Base-by-base conservation (phyloP, 2,329 filamentous ascomycete genomes). In the Aureobasidium sp. region DNA sequence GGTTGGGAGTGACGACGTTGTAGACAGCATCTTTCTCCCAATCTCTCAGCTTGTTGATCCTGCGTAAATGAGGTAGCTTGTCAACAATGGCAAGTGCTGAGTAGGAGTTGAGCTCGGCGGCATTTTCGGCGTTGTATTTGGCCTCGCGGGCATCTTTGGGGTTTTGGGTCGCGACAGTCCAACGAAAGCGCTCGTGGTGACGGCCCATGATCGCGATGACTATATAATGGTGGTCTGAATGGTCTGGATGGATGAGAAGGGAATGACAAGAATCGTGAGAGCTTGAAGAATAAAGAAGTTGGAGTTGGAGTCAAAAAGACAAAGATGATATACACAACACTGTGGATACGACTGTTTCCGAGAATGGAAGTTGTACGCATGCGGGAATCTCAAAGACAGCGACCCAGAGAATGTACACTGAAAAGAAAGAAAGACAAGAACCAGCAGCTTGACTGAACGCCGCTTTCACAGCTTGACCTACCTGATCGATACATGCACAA, bases 311-410 rank as follows among this genome's bases (percentile, higher is more conserved):
- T 5, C 29, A 36, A 45, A 4, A n/a, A 40, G 60, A 64, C 60
- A 64, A 64, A 64, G 60, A 55, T 64, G 50, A 64, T 64, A 64
- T 64, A 64, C 27, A 55, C 20, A 11, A n/a, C 23, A 29, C 13
- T n/a, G 27, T 25, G 50, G 16, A 55, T 38, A 55, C 7, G 25
- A 47, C 20, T 36, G 23, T 18, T 7, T 29, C 53, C 60, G 60
- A 64, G 55, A 64, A 33, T 50, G 60, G 60, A 64, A 64, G 45
- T 2, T n/a, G 31, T 42, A 64, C 60, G 50, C 48, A 64, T 64
- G 27, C 60, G 60, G 60, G 29, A 54, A 29, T 16, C 27, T 47
- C 60, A 55, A 55, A 64, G 60, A 64, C 50, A 29, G 27, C 23
- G 29, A 31, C 11, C 2, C 23, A 51, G 42, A 33, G 42, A 48